A percentile compares a stretch with the other conserved stretches of the same genome.
phyloP scores from a whole-genome alignment of 495 filamentous ascomycete species.

The Mycothermus thermophilus region DNA sequence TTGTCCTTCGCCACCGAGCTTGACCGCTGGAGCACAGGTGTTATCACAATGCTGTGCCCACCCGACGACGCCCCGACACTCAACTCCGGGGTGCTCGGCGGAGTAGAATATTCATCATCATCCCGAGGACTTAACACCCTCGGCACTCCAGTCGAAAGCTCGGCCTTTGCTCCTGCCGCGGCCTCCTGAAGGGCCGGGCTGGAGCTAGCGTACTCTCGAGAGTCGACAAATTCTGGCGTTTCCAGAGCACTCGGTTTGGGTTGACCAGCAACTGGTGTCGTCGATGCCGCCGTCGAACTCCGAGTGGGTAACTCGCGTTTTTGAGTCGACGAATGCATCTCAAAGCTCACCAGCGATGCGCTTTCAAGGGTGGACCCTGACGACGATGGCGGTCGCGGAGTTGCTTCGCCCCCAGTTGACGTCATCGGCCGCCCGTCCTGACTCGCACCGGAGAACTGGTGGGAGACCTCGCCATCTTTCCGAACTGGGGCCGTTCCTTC shows the following conservation, averaged over 20 bases:
- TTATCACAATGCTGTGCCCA: conserved; percentile 20
- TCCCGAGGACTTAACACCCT: conserved; percentile 3
- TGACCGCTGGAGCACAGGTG: conserved; percentile 12
- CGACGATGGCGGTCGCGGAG: too few relatives aligned
- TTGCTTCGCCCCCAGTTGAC: too few relatives aligned
- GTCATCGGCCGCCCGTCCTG: too few relatives aligned
- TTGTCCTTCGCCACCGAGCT: conserved; percentile 8
- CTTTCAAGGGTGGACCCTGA: too few relatives aligned
- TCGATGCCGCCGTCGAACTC: too few relatives aligned
- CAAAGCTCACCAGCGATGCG: too few relatives aligned
- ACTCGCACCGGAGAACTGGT: too few relatives aligned
- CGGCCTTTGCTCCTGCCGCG: conserved; percentile 3
- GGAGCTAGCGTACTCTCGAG: conserved; percentile 9
- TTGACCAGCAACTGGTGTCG: neutral
- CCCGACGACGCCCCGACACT: conserved; percentile 24
- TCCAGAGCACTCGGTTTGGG: conserved; percentile 11
- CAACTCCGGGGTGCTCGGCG: conserved; percentile 27
- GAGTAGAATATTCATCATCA: conserved; percentile 18
- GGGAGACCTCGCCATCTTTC: too few relatives aligned
- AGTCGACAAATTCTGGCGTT: conserved; percentile 14
- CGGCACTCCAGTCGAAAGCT: conserved; percentile 3
- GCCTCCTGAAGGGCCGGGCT: conserved; percentile 5
- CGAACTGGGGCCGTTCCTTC: too few relatives aligned
- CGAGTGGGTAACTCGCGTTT: too few relatives aligned
- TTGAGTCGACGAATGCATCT: too few relatives aligned